Base-by-base conservation (phyloP, 345 rosid genomes). In the Citrus unshiu region DNA sequence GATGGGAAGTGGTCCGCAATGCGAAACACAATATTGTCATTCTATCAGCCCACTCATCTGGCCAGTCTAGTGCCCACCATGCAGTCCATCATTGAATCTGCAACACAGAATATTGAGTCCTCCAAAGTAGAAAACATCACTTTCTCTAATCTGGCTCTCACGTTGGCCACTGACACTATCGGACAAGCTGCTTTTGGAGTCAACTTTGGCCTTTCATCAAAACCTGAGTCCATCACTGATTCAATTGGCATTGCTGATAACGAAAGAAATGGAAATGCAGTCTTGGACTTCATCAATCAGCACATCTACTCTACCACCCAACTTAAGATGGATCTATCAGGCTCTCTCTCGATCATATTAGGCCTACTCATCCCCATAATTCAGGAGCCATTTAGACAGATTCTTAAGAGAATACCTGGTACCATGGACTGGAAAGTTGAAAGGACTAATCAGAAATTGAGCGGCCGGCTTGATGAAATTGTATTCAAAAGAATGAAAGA, bases 121-220 rank as follows among this genome's bases (percentile, higher is more conserved):
- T 82, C 78, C 6, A 19, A 57, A 25, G 80, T 83, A 51, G 72
- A 78, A 62, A 95, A 91, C 82, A 73, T 92, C 14, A 80, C 64
- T 59, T 91, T 93, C 84, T 95, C 98, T 65, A 86, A 88, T 71
- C 83, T 91, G 13, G 90, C 93, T 39, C 98, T 93, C 82, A 88
- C 84, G 81, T 79, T 92, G 78, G 92, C 99, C 37, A 88, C 98
- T 0, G 99, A 95, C 75, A 91, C 91, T 0, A 95, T 95, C 5
- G 95, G 99, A 65, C 90, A 92, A 87, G 97, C 97, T 35, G 99
- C 96, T 32, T 93, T 95, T 71, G 96, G 97, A 5, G 95, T 93
- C 30, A 81, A 89, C 12, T 95, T 95, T 37, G 92, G 98, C 61
- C 93, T 95, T 30, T 89, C 96, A 2, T 89, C 96, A 2, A 85